Base-by-base conservation (phyloP, 176 grass and related monocot species). In the Stipa capillata region DNA sequence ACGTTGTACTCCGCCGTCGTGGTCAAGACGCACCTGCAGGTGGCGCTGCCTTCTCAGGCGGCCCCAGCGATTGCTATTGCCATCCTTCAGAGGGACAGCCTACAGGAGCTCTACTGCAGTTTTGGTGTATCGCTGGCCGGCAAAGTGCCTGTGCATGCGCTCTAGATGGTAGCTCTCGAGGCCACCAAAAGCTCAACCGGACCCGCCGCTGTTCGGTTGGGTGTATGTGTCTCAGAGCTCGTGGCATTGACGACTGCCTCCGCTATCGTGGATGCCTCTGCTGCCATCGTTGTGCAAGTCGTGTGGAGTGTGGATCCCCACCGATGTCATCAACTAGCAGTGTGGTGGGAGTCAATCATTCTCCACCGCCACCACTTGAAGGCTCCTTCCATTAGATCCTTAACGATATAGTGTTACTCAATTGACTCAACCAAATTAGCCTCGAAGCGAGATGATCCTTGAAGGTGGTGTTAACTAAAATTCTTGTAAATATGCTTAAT, bases 1-100 rank as follows among this genome's bases (percentile, higher is more conserved):
- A 87, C 87, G 52, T 79, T 95, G 61, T 95, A 95, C 77, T 89
- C 93, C 2, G 93, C 93, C 41, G 93, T 92, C 25, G 89, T 95
- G 29, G 66, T 95, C 5, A 95, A 95, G 85, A 95, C 93, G 34
- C 93, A 85, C 73, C 84, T 95, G 34, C 93, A 95, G 81, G 81
- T 91, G 14, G 84, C 92, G 55, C 77, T 72, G 34, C 86, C 83
- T 17, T 74, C 83, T 16, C 81, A 87, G 36, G 75, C 73, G 68
- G 77, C 77, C 16, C 48, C 71, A 9, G 42, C 78, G 4, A 81
- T 81, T 44, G 93, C 78, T 7, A 74, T 73, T 40, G 34, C 86
- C 29, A 95, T 95, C 72, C 89, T 95, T 14, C 81, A 89, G 8
- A 84, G 69, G 16, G 93, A 95, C 51, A 89, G 93, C 9, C 68